Base-by-base conservation (phyloP, 805 yeast genomes). In the Kuraishia ogatae region DNA sequence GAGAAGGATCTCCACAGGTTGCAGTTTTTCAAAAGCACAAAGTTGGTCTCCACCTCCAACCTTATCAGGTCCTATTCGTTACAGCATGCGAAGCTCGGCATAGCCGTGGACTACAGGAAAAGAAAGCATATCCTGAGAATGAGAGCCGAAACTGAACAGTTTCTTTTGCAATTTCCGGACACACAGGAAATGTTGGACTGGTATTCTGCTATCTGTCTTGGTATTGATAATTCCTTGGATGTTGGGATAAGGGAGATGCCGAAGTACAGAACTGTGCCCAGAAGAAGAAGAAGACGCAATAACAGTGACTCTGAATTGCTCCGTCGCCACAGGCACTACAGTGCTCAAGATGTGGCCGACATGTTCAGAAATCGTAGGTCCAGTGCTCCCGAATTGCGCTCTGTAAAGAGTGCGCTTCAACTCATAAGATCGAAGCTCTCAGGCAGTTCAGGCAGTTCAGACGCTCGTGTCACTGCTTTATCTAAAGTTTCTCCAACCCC, bases 101-200 rank as follows among this genome's bases (percentile, higher is more conserved):
- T 90, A 15, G 97, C 98, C 0, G 75, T 82, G 1, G 99, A 93
- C 69, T 90, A 90, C 68, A 79, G 78, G 56, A 89, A 90, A 66
- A 80, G 79, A 59, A 76, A 80, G 19, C 79, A 83, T 64, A 89
- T 85, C 3, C 68, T 91, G 47, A 72, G 99, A 52, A 61, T 93
- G 19, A 79, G 99, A 21, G 79, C 86, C 43, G 98, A 93, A 69
- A 80, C 85, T 47, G 91, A 89, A 67, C 98, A 93, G 67, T 78
- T 89, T 58, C 66, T 93, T 48, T 60, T 93, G 1, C 83, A 81
- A 55, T 89, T 89, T 62, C 67, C 79, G 1, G 74, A 77, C 48
- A 77, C 85, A 2, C 82, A 81, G 61, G 85, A 82, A 43, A 77
- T 90, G 76, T 81, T 93, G 53, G 81, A 80, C 48, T 93, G 97